These are phyloP conservation scores for Zymoseptoria crescenta DNA, from an alignment of 2,329 filamentous ascomycete genomes.

Conservation along the genomic window DNA sequence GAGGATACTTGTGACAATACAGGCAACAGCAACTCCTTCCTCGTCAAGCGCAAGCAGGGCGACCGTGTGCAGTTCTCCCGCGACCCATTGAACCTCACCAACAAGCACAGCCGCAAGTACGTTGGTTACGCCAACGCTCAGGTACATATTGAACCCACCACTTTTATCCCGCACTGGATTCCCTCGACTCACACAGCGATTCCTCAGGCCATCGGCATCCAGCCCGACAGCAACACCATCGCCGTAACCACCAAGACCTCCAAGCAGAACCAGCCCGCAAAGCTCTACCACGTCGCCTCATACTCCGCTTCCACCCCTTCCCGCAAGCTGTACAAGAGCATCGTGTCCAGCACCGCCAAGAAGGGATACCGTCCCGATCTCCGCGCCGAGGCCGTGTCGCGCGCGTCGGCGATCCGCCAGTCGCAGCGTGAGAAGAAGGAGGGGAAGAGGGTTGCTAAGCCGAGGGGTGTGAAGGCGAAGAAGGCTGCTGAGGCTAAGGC, in stretches of 20 bases:
- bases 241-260: constrained; percentile 79
- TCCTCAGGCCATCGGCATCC: constrained; percentile 85
- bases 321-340: constrained; percentile 82
- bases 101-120: constrained; percentile 89
- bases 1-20: constrained; percentile 12
- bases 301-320: constrained; percentile 65
- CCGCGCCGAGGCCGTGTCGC: constrained; percentile 62
- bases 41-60: constrained; percentile 76
- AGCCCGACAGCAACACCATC: constrained; percentile 70
- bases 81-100: constrained; percentile 87
- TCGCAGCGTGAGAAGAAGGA: constrained; percentile 74
- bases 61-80: constrained; percentile 86
- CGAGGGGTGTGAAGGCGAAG: constrained; percentile 28
- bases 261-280: constrained; percentile 65
- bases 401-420: constrained; percentile 67
- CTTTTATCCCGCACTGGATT: background rate
- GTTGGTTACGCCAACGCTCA: constrained; percentile 90
- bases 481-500: constrained; percentile 19
- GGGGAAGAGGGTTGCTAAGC: constrained; percentile 58
- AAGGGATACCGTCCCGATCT: constrained; percentile 63
- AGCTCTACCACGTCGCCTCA: constrained; percentile 55
- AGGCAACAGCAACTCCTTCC: constrained; percentile 85
- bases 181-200: constrained; percentile 6
- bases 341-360: constrained; percentile 77
- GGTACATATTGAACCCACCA: constrained; percentile 47